Conservation (phyloP, 2,329 filamentous ascomycete species). For the Talaromyces sp. region DNA sequence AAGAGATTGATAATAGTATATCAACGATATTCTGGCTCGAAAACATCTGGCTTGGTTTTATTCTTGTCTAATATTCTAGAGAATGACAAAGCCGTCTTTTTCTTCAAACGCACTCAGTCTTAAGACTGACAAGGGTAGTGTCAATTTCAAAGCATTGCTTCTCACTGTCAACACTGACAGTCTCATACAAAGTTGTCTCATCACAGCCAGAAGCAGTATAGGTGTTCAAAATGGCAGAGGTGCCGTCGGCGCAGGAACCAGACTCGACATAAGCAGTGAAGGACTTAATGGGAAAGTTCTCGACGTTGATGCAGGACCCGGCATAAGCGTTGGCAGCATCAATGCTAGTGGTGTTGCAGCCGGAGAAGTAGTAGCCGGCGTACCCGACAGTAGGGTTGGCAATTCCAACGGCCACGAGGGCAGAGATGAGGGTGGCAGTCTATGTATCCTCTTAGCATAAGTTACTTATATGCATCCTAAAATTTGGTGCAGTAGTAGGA, state of each 20-base stretch:
- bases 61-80: no score
- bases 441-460: neutral
- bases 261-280: slow-evolving; percentile 18
- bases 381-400: slow-evolving; percentile 8
- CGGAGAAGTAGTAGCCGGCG: slow-evolving; percentile 5
- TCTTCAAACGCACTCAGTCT: slow-evolving; percentile 8
- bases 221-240: slow-evolving; percentile 9
- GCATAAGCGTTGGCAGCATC: slow-evolving; percentile 9
- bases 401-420: neutral
- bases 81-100: no score
- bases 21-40: no score
- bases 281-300: slow-evolving; percentile 19
- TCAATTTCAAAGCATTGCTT: slow-evolving; percentile 13
- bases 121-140: slow-evolving; percentile 6
- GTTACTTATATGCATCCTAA: no score
- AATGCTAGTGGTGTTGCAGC: slow-evolving; percentile 4
- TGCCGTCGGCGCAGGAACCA: slow-evolving; percentile 20
- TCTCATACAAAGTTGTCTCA: slow-evolving; percentile 1
- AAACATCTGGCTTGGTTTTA: no score
- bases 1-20: no score
- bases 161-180: neutral
- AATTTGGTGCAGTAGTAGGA: no score
- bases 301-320: slow-evolving; percentile 16
- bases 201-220: slow-evolving; percentile 9
- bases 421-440: neutral